Base-by-base conservation (phyloP, 2,329 filamentous ascomycete species). In the Beauveria bassiana region DNA sequence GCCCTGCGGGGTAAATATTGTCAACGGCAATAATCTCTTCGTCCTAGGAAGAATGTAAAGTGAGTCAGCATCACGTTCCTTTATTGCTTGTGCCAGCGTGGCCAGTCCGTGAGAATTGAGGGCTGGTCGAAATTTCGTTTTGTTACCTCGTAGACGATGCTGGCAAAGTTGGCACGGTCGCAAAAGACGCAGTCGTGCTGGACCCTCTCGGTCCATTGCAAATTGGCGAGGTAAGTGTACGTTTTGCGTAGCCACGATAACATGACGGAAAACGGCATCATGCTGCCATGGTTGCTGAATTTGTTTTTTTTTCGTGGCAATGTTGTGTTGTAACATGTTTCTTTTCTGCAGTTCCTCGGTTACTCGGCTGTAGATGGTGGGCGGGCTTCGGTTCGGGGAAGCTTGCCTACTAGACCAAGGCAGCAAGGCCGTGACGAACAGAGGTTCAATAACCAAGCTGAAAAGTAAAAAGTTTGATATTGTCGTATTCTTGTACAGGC, bases 111-210 rank as follows among this genome's bases (percentile, higher is more conserved):
- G 2, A 26, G 22, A 5, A 24, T 3, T 5, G 31, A 10, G 31
- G 31, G 5, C 12, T 34, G 5, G 31, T 34, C 12, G 31, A 34
- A 34, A 14, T 5, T 5, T 14, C 8, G 22, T 24, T 16, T 10
- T 10, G 26, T 31, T 34, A 51, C 47, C 26, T 51, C 26, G 26
- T 51, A 51, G 18, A 51, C 28, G 26, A 51, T 34, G 24, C 16
- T 51, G 1, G 24, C 26, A 20, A 51, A 51, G 26, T 51, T 34
- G 20, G 14, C 26, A 3, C 26, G 26, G 47, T 51, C 26, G 28
- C 47, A 51, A 12, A 51, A 51, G 16, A 10, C 18, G 28, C 47
- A 51, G 47, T 51, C 9, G 47, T 51, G 47, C 47, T 51, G 47
- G 7, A 34, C 14, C 45, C 45, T 47, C 45, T 47, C 49, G 8